Base-by-base conservation (phyloP, 2,329 filamentous ascomycete species). In the Colletotrichum sp. region DNA sequence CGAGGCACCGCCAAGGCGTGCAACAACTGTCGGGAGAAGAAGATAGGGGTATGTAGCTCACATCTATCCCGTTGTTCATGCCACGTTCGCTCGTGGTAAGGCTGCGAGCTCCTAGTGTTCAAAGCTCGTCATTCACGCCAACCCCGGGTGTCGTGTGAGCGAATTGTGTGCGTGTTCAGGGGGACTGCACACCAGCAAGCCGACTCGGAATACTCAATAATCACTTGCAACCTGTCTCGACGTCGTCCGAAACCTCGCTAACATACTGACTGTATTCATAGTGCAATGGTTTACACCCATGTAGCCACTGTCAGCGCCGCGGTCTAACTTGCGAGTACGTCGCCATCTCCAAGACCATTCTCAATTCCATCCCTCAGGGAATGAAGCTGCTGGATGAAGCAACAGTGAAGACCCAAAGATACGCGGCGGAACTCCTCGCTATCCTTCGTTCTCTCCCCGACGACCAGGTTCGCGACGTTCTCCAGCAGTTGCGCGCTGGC, bases 11-110 rank as follows among this genome's bases (percentile, higher is more conserved):
- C 28, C 15, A 75, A 75, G 4, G 72, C 72, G 1, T 75, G 72
- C 68, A 75, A 75, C 24, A 55, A 24, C 22, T 75, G 72, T 57
- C 18, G 68, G 4, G 68, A 75, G 72, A 75, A 75, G 72, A 75
- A 75, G 68, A 71, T 75, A 67, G 72, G 72, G 68, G 72, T 75
- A 66, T 5, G 67, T 70, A 8, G 8, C 24, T 44, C 62, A 62
- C n/a, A 4, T 64, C 32, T 26, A 22, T 24, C 16, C 52, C 22
- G 52, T 57, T 22, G 4, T 57, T 7, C 24, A 7, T 8, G 24
- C 30, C 8, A 8, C 10, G 15, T 36, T 18, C 52, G 6, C 34
- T n/a, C 63, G 24, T 26, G 13, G 36, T 65, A 3, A 26, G 15
- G 36, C 16, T 48, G 15, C 30, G 60, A 39, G 6, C 10, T 39